Evolutionary conservation across 495 filamentous ascomycete genomes (phyloP).

Genomic region (Aspergillus indologenus): DNA sequence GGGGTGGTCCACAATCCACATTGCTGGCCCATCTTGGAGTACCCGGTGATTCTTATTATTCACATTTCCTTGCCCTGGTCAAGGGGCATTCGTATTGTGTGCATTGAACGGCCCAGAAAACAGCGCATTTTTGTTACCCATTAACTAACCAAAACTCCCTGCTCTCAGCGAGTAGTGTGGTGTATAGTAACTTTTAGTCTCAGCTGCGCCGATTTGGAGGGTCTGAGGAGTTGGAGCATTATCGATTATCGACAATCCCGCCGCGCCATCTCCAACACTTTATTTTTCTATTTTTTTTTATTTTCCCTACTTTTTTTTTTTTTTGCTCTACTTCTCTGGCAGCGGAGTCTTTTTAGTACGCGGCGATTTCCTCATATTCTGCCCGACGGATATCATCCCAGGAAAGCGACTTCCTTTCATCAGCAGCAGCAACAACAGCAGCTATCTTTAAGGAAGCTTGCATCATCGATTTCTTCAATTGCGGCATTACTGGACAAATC

Average conservation of each 20-base stretch:
- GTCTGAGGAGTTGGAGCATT: neutral
- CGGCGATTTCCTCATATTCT: neutral
- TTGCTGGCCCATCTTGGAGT: conserved; percentile 8
- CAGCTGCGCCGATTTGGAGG: conserved; percentile 8
- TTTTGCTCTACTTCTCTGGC: neutral
- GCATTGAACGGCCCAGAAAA: neutral
- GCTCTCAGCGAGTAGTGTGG: conserved; percentile 12
- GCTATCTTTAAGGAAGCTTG: conserved; percentile 8
- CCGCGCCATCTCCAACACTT: conserved; percentile 11
- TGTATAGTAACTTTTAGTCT: neutral
- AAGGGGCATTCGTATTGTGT: neutral
- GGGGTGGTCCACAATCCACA: conserved; percentile 7
- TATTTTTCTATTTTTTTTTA: conserved; percentile 13
- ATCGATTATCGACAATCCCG: neutral
- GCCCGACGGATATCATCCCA: conserved; percentile 1
- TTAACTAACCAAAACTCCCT: conserved; percentile 21
- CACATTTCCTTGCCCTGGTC: conserved; percentile 13
- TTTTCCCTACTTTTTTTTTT: conserved; percentile 5
- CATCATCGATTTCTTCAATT: conserved; percentile 24
- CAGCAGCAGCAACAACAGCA: conserved; percentile 1
- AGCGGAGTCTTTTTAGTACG: neutral
- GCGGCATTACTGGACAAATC: conserved; percentile 23
- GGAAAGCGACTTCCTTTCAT: neutral
- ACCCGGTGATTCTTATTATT: conserved; percentile 17
- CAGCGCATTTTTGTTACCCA: neutral